These are phyloP conservation scores for Anacardium occidentale DNA, from an alignment of 345 rosid species.

Conservation along the genomic window DNA sequence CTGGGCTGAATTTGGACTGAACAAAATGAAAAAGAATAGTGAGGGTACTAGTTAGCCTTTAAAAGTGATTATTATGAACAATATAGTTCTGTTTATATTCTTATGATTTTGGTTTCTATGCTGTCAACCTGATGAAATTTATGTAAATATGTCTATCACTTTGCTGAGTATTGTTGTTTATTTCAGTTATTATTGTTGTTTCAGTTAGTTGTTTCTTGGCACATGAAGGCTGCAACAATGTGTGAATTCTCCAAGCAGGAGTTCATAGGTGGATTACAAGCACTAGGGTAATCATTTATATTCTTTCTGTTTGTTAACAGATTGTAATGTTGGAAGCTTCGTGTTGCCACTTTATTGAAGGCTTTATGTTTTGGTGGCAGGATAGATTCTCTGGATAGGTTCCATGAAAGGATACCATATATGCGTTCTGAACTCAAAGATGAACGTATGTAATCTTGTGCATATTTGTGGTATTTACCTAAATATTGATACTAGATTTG, in stretches of 20 bases:
- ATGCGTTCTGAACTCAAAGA: slow-evolving; percentile 96
- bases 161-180: slow-evolving; percentile 8
- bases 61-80: not conserved
- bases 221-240: slow-evolving; percentile 98
- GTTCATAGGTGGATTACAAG: slow-evolving; percentile 75
- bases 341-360: slow-evolving; percentile 23
- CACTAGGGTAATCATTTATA: slow-evolving; percentile 61
- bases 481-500: not conserved
- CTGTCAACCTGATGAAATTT: slow-evolving; percentile 7
- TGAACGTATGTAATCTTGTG: slow-evolving; percentile 60
- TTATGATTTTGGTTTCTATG: not conserved
- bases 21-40: too few species aligned
- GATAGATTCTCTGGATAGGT: slow-evolving; percentile 83
- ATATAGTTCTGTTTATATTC: not conserved
- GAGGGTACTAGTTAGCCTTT: not conserved
- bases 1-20: too few species aligned
- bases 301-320: not conserved
- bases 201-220: slow-evolving; percentile 98
- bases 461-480: slow-evolving; percentile 15
- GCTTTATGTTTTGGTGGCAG: slow-evolving; percentile 52
- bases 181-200: slow-evolving; percentile 14
- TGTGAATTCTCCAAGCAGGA: slow-evolving; percentile 94
- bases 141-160: not conserved
- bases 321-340: slow-evolving; percentile 9
- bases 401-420: slow-evolving; percentile 69